Conservation (phyloP, 2,329 filamentous ascomycete species). For the Aspergillus sp. region DNA sequence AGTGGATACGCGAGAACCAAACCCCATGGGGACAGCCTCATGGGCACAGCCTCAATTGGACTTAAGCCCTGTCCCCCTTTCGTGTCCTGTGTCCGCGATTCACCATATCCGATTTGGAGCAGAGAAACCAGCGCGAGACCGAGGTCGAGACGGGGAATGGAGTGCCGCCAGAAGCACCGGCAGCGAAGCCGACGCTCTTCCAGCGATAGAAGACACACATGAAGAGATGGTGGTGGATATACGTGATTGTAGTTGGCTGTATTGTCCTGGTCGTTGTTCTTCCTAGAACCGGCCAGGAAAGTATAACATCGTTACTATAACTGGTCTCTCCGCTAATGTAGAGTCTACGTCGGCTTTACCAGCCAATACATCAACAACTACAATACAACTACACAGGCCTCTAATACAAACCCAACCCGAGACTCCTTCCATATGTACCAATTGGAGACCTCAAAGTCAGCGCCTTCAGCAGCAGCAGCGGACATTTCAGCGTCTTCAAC, state of each 20-base stretch:
- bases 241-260: conserved; percentile 12
- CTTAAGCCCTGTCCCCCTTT: too few relatives aligned
- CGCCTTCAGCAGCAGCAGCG: conserved; percentile 15
- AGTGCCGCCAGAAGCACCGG: too few relatives aligned
- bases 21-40: too few relatives aligned
- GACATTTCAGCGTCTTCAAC: conserved; percentile 15
- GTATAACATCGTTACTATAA: not conserved
- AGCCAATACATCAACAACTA: conserved; percentile 18
- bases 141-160: too few relatives aligned
- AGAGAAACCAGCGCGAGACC: too few relatives aligned
- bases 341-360: conserved; percentile 19
- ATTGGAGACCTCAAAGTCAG: conserved; percentile 10
- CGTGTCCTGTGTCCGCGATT: too few relatives aligned
- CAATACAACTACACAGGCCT: conserved; percentile 13
- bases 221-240: conserved; percentile 21
- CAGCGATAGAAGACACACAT: conserved; percentile 16
- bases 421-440: conserved; percentile 17
- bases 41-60: too few relatives aligned
- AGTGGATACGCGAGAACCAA: too few relatives aligned
- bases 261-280: conserved; percentile 16
- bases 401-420: conserved; percentile 18
- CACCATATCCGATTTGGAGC: too few relatives aligned
- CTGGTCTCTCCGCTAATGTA: not conserved
- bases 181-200: conserved; percentile 10
- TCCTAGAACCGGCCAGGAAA: conserved; percentile 6